Percentiles rank a stretch among this genome's conserved stretches.
Conservation (phyloP, 441 rosid genomes). For the Croton setiger region DNA sequence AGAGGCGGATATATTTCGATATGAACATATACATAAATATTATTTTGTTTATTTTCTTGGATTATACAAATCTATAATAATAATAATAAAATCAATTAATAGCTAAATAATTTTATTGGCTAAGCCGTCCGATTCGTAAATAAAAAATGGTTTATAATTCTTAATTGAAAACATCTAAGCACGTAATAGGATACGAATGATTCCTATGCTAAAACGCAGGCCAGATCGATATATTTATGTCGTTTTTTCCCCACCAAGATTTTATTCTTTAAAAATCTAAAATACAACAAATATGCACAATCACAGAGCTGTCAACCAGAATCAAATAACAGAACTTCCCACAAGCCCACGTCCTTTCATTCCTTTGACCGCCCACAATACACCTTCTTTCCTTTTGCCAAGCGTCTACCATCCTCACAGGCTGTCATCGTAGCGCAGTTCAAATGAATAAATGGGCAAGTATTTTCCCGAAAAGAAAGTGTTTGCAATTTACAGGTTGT, state of each 20-base stretch:
- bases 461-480: too few relatives aligned
- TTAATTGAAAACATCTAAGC: neutral
- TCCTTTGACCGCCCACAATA: neutral
- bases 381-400: neutral
- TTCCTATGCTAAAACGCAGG: neutral
- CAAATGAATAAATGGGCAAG: neutral
- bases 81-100: neutral
- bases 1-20: too few relatives aligned
- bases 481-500: too few relatives aligned
- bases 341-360: too few relatives aligned
- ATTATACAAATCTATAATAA: neutral
- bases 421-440: constrained; percentile 7
- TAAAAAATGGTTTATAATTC: neutral
- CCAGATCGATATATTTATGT: neutral
- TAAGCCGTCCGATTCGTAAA: neutral
- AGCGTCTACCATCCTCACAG: neutral
- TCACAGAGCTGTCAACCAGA: constrained; percentile 6
- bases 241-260: constrained; percentile 1
- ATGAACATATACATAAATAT: neutral
- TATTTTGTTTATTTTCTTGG: neutral
- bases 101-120: neutral
- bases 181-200: neutral
- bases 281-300: neutral
- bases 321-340: neutral
- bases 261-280: constrained; percentile 9